These are phyloP conservation scores for Panellus pusillus DNA, from an alignment of 768 basidiomycete genomes.

Conservation along the genomic window DNA sequence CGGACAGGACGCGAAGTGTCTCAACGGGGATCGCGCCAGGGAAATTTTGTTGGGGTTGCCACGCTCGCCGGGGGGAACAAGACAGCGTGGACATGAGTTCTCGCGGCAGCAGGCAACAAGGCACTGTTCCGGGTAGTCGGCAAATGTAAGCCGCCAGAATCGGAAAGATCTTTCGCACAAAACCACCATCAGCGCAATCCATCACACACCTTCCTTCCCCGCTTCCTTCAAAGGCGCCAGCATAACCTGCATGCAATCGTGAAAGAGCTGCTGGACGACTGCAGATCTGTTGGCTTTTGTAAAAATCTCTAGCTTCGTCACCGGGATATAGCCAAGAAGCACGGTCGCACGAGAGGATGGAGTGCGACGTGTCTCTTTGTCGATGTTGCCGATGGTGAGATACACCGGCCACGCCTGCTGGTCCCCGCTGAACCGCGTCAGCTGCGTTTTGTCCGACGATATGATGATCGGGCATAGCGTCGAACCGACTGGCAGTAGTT, in stretches of 20 bases:
- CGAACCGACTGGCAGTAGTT: no score
- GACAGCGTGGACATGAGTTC: constrained; percentile 7
- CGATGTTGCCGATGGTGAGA: constrained; percentile 34
- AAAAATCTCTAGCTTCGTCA: constrained; percentile 29
- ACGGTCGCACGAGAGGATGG: constrained; percentile 25
- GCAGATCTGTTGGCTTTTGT: constrained; percentile 13
- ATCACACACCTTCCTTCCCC: not conserved
- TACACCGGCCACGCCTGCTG: constrained; percentile 36
- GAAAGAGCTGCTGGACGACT: constrained; percentile 30
- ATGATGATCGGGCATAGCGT: constrained; percentile 38
- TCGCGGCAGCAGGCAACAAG: not conserved
- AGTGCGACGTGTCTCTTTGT: constrained; percentile 24
- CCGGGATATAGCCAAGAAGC: constrained; percentile 35
- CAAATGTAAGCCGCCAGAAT: constrained; percentile 12
- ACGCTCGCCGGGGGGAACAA: not conserved
- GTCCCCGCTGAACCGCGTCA: constrained; percentile 30
- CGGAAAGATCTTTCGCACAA: constrained; percentile 1
- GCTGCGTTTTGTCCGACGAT: constrained; percentile 33
- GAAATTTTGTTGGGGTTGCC: not conserved
- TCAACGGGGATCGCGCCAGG: not conserved
- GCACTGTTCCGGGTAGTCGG: not conserved
- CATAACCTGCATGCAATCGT: constrained; percentile 28
- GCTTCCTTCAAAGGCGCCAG: constrained; percentile 22
- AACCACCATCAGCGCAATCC: constrained; percentile 18
- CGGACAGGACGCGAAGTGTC: constrained; percentile 12